A percentile compares a stretch with the other conserved stretches of the same genome.
These are phyloP conservation scores for Sarcomyxa edulis DNA, from an alignment of 768 basidiomycete genomes.

Conservation along the genomic window DNA sequence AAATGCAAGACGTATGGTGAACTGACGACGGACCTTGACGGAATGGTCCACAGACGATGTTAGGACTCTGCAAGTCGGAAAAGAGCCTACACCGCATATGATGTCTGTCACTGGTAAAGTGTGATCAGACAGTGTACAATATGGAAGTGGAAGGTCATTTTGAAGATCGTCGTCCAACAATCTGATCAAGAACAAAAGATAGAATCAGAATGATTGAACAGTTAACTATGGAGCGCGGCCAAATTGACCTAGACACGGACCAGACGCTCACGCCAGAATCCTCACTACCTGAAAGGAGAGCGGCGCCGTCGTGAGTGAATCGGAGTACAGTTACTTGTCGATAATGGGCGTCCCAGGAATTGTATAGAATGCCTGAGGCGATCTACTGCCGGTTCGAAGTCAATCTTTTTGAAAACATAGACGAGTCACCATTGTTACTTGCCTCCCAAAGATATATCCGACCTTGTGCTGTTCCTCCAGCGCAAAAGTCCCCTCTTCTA, in stretches of 20 bases:
- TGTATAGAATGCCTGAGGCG: slow-evolving; percentile 88
- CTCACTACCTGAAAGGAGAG: slow-evolving; percentile 82
- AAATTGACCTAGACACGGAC: slow-evolving; percentile 76
- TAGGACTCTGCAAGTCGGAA: slow-evolving; percentile 71
- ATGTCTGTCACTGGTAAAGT: slow-evolving; percentile 87
- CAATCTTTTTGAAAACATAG: background rate
- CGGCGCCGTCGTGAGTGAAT: slow-evolving; percentile 78
- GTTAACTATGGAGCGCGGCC: slow-evolving; percentile 14
- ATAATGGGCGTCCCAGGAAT: slow-evolving; percentile 95
- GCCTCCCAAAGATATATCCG: slow-evolving; percentile 97
- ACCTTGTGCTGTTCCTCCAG: slow-evolving; percentile 84
- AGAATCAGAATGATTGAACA: slow-evolving; percentile 9
- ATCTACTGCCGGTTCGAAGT: slow-evolving; percentile 42
- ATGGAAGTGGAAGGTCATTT: slow-evolving; percentile 70
- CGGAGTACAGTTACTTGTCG: slow-evolving; percentile 77
- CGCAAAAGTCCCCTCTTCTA: slow-evolving; percentile 68
- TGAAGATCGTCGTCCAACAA: slow-evolving; percentile 72
- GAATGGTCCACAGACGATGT: slow-evolving; percentile 86
- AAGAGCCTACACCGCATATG: slow-evolving; percentile 70
- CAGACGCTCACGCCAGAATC: slow-evolving; percentile 89
- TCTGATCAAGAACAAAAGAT: slow-evolving; percentile 33
- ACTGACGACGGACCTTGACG: slow-evolving; percentile 68
- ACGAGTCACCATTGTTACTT: slow-evolving; percentile 21
- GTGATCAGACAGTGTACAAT: slow-evolving; percentile 82
- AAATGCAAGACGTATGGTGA: no score